Conservation (phyloP, 179 eudicot genomes). For the Beta corolliflora region DNA sequence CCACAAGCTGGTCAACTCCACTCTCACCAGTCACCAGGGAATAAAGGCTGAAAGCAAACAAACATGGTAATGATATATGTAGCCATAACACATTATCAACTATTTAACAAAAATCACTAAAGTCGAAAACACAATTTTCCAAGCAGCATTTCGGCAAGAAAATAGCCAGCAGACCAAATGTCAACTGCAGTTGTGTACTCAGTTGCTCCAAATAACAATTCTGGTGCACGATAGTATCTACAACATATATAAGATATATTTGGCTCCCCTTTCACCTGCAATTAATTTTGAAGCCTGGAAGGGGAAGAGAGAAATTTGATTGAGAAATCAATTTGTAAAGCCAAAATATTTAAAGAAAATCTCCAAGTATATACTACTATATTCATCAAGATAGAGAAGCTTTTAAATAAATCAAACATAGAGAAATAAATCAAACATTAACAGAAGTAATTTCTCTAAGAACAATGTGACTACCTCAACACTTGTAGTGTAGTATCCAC, state of each 20-base stretch:
- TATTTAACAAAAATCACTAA: background rate
- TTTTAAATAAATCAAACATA: too few relatives aligned
- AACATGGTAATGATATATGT: too few relatives aligned
- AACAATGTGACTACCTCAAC: too few relatives aligned
- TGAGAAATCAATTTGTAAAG: too few relatives aligned
- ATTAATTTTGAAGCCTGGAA: background rate
- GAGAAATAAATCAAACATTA: too few relatives aligned
- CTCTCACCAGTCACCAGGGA: slow-evolving; percentile 97
- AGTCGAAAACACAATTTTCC: slow-evolving; percentile 60
- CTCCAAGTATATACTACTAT: too few relatives aligned
- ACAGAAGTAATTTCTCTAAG: too few relatives aligned
- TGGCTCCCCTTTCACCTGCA: slow-evolving; percentile 95
- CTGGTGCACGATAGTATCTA: slow-evolving; percentile 95
- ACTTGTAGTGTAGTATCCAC: too few relatives aligned
- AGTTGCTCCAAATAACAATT: slow-evolving; percentile 94
- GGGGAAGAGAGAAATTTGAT: too few relatives aligned
- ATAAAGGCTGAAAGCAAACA: slow-evolving; percentile 66
- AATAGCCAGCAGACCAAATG: slow-evolving; percentile 95
- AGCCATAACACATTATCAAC: too few relatives aligned
- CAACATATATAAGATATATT: slow-evolving; percentile 94
- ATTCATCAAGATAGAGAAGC: too few relatives aligned
- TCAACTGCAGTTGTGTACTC: slow-evolving; percentile 89
- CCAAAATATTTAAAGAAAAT: too few relatives aligned
- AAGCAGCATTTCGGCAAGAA: slow-evolving; percentile 79
- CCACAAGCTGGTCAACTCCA: slow-evolving; percentile 97